A percentile compares a stretch with the other conserved stretches of the same genome.
phyloP scores from a whole-genome alignment of 306 rosid genomes.

The Rosa persica region DNA sequence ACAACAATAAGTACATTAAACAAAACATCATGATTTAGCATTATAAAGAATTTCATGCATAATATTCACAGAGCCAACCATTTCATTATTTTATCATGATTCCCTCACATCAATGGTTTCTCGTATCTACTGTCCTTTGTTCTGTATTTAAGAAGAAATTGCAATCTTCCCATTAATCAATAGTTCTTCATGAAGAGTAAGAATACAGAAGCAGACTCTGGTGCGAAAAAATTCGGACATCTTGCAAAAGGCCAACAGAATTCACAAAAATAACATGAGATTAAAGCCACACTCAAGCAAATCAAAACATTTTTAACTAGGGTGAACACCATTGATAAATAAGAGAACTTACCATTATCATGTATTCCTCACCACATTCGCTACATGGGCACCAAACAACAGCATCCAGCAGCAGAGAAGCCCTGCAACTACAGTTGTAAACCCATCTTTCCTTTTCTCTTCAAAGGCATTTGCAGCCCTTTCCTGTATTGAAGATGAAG shows the following conservation, averaged over 20 bases:
- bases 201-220: no score
- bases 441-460: constrained; percentile 53
- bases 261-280: background rate
- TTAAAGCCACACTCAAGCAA: background rate
- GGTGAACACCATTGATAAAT: constrained; percentile 14
- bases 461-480: constrained; percentile 42
- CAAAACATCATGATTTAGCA: no score
- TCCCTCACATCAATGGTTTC: no score
- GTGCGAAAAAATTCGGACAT: no score
- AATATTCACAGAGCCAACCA: no score
- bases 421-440: constrained; percentile 51
- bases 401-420: constrained; percentile 55
- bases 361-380: constrained; percentile 47
- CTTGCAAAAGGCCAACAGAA: background rate
- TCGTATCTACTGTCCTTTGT: no score
- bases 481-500: constrained; percentile 52
- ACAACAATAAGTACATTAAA: no score
- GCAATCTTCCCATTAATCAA: no score
- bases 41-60: no score
- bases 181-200: no score
- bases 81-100: no score
- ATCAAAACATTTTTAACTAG: background rate
- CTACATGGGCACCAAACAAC: constrained; percentile 53
- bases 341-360: constrained; percentile 41
- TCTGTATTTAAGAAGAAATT: no score